Conservation (phyloP, 2,329 filamentous ascomycete genomes). For the Fusarium citri region DNA sequence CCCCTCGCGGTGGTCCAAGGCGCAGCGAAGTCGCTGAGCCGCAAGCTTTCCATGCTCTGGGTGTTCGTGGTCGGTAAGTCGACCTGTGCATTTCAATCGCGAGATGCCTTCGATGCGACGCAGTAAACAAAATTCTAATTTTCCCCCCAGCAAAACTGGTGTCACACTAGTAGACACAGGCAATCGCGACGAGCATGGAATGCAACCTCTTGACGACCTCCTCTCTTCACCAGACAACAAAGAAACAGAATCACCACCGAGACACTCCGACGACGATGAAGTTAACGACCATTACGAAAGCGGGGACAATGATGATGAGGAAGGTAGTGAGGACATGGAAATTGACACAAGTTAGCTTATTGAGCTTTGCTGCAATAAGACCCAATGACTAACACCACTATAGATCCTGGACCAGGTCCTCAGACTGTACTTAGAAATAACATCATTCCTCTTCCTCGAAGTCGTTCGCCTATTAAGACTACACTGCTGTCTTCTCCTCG, state of each 20-base stretch:
- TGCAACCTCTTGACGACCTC: constrained; percentile 87
- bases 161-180: constrained; percentile 82
- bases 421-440: constrained; percentile 64
- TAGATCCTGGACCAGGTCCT: constrained; percentile 66
- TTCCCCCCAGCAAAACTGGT: constrained; percentile 81
- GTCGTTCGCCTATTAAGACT: constrained; percentile 73
- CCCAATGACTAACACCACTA: constrained; percentile 35
- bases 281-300: constrained; percentile 41
- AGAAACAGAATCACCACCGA: constrained; percentile 32
- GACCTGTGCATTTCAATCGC: constrained; percentile 2
- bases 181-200: constrained; percentile 87
- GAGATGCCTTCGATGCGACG: not conserved
- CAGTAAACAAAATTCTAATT: constrained; percentile 13
- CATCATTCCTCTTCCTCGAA: constrained; percentile 60
- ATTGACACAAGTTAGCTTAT: constrained; percentile 59
- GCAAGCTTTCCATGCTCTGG: constrained; percentile 51
- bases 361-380: not conserved
- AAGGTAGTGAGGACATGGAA: constrained; percentile 63
- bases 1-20: constrained; percentile 47
- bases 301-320: constrained; percentile 30
- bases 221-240: constrained; percentile 89
- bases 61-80: constrained; percentile 55
- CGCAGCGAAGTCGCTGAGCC: constrained; percentile 48
- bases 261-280: constrained; percentile 42
- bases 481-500: constrained; percentile 70